Evolutionary conservation across 441 rosid species (phyloP), one percentile per base, ranked within the genome.

Genomic region (Manihot esculenta): DNA sequence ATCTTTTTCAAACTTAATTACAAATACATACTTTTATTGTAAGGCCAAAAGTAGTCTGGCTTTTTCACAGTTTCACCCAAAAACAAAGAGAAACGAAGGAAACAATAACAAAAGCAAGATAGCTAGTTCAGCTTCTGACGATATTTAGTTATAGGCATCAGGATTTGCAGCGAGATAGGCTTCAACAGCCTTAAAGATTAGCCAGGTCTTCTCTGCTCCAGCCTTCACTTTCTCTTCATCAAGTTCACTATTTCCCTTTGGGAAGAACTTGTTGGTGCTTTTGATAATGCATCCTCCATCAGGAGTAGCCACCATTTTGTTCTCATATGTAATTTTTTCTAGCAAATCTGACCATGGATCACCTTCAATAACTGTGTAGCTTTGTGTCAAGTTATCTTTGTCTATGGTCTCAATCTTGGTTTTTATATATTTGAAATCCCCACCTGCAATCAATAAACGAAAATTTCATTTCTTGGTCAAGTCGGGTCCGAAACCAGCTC

Each of bases 231-330:
- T 10, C 3, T 71, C 74, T 33, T 38, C 8, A 10, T 53, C 18
- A n/a, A 62, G 3, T 11, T 51, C 23, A 18, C 2, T 26, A 23
- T 35, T 62, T 2, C n/a, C 63, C 7, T 51, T 63, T 23, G 68
- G 35, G 20, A 18, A 54, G 26, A 53, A 71, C 15, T 51, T 77
- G 76, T 79, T 80, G n/a, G 50, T 56, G 71, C 72, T 66, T 70
- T 69, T 83, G 70, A 62, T 49, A 9, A 26, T 75, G 80, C 80
- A 78, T 1, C 87, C 85, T 20, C 89, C 87, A 6, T 78, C 76
- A 0, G 76, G 48, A 17, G 75, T 35, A 9, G 72, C 10, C 70
- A 70, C 75, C 14, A 85, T 54, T 48, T 80, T 62, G 13, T 61
- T 70, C 7, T 75, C 84, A 17, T 79, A 70, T 0, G 74, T 38